A percentile compares a stretch with the other conserved stretches of the same genome.
Evolutionary conservation across 202 grass and related monocot species (phyloP).

Genomic region (Elaeis oleifera): DNA sequence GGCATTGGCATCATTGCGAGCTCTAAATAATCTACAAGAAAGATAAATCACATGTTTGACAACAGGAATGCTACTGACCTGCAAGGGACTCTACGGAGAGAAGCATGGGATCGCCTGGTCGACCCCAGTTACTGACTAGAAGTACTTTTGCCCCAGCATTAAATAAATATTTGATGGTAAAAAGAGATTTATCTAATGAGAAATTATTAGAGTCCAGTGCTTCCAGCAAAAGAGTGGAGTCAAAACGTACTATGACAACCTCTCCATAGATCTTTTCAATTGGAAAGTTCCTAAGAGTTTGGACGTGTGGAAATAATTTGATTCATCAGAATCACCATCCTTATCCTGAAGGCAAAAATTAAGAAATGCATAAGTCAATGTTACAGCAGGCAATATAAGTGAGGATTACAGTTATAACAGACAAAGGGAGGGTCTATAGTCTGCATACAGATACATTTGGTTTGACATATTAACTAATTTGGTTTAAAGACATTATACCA

Average conservation of each 20-base stretch:
- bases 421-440: neutral
- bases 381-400: neutral
- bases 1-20: no score
- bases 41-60: neutral
- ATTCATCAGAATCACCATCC: slow-evolving; percentile 18
- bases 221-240: slow-evolving; percentile 46
- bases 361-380: neutral
- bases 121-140: slow-evolving; percentile 60
- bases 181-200: slow-evolving; percentile 46
- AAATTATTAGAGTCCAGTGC: slow-evolving; percentile 30
- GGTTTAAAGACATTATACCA: no score
- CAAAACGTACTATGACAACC: slow-evolving; percentile 65
- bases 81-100: slow-evolving; percentile 52
- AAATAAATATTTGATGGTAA: slow-evolving; percentile 68
- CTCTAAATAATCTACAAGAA: neutral
- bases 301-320: slow-evolving; percentile 48
- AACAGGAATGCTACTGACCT: slow-evolving; percentile 34
- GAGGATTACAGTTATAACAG: neutral
- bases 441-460: no score
- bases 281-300: slow-evolving; percentile 73
- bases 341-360: slow-evolving; percentile 30
- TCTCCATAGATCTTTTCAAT: slow-evolving; percentile 64
- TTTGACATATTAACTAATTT: no score
- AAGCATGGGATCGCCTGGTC: slow-evolving; percentile 30
- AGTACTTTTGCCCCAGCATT: slow-evolving; percentile 69